Evolutionary conservation across 108 stramenopile species (phyloP).

Genomic region (Asterionellopsis glacialis): DNA sequence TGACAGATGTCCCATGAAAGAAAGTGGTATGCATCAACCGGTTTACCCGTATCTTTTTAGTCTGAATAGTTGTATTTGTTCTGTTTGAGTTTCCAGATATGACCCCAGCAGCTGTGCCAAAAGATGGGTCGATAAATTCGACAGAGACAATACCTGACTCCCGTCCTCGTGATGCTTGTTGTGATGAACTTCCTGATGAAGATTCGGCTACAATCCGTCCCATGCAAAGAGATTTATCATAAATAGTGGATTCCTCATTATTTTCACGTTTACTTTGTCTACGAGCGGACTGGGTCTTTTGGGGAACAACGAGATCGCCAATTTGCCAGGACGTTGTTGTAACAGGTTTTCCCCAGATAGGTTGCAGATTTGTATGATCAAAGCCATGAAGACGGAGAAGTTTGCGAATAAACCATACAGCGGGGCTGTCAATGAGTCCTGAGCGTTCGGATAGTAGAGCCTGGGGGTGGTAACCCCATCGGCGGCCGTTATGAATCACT

Average conservation of each 20-base stretch:
- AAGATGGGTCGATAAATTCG: constrained; percentile 2
- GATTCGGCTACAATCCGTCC: constrained; percentile 26
- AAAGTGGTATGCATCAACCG: not conserved
- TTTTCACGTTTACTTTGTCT: constrained; percentile 1
- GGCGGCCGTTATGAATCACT: constrained; percentile 29
- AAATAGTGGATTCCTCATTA: not conserved
- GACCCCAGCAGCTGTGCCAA: not conserved
- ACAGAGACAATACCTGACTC: constrained; percentile 2
- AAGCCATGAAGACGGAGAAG: constrained; percentile 38
- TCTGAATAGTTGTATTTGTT: no score
- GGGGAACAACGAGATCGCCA: constrained; percentile 38
- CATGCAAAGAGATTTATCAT: not conserved
- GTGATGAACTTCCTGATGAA: constrained; percentile 2
- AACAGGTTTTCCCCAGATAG: constrained; percentile 20
- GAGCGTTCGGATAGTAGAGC: constrained; percentile 33
- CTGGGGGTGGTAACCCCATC: constrained; percentile 53
- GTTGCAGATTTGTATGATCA: constrained; percentile 14
- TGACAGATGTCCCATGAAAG: not conserved
- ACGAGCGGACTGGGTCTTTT: not conserved
- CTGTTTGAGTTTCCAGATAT: not conserved
- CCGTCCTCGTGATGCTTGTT: not conserved
- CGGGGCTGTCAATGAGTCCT: constrained; percentile 30
- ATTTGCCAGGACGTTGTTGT: constrained; percentile 20
- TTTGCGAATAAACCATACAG: constrained; percentile 29
- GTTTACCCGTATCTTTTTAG: not conserved